These are phyloP conservation scores for Fusarium irregulare DNA, from an alignment of 2,329 filamentous ascomycete genomes.

Conservation along the genomic window DNA sequence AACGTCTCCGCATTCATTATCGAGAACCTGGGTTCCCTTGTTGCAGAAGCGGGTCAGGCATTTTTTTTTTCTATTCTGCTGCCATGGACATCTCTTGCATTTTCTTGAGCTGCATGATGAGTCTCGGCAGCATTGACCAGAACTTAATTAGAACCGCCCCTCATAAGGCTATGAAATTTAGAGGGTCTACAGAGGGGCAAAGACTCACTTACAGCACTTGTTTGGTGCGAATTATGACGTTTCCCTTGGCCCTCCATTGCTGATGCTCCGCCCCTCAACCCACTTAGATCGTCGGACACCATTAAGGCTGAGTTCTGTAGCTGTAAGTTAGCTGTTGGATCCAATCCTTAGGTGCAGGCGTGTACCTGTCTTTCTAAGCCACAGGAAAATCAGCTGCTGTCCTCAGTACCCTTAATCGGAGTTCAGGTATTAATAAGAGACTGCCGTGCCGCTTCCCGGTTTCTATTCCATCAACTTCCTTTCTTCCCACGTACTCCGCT, in stretches of 20 bases:
- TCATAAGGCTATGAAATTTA: slow-evolving; percentile 10
- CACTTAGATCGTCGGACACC: slow-evolving; percentile 34
- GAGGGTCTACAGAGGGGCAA: background rate
- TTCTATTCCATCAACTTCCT: slow-evolving; percentile 6
- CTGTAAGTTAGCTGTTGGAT: background rate
- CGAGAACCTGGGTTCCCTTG: slow-evolving; percentile 1
- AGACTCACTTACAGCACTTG: slow-evolving; percentile 6
- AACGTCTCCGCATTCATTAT: background rate
- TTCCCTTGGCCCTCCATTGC: slow-evolving; percentile 11
- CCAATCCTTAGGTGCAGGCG: slow-evolving; percentile 1
- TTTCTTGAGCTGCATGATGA: slow-evolving; percentile 5
- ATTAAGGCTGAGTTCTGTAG: slow-evolving; percentile 29
- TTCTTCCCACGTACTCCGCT: slow-evolving; percentile 5
- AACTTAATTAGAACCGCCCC: slow-evolving; percentile 24
- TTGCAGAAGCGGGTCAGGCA: slow-evolving; percentile 21
- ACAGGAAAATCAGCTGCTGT: slow-evolving; percentile 2
- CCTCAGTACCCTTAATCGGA: background rate
- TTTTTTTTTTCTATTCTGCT: slow-evolving; percentile 5
- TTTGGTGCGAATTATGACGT: slow-evolving; percentile 34
- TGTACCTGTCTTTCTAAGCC: slow-evolving; percentile 24
- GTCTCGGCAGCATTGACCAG: slow-evolving; percentile 17
- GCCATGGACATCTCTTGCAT: background rate
- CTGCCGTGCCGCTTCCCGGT: slow-evolving; percentile 10
- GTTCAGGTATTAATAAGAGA: slow-evolving; percentile 30
- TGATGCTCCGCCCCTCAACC: slow-evolving; percentile 33